phyloP scores from a whole-genome alignment of 2,329 filamentous ascomycete genomes.

The Ascochyta clinopodiicola region DNA sequence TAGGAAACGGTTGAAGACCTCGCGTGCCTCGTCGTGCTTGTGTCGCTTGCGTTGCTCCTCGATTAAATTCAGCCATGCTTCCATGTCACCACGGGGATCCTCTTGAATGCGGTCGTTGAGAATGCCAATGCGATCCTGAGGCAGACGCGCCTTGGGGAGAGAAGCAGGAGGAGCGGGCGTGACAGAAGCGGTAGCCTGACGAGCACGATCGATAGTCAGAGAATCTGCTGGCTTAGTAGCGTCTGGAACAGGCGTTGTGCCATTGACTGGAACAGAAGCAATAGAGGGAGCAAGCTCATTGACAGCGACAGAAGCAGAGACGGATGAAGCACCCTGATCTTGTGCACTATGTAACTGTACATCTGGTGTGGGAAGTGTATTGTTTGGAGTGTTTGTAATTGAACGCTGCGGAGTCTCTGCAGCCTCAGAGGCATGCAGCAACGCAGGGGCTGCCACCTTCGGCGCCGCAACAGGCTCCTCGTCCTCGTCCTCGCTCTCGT shows the following conservation, averaged over 20 bases:
- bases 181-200: constrained; percentile 50
- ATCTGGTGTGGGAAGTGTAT: constrained; percentile 62
- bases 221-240: constrained; percentile 44
- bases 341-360: constrained; percentile 67
- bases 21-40: constrained; percentile 80
- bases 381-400: constrained; percentile 63
- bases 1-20: constrained; percentile 84
- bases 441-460: constrained; percentile 55
- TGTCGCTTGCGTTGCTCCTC: constrained; percentile 81
- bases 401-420: constrained; percentile 60
- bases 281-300: constrained; percentile 56
- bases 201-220: constrained; percentile 40
- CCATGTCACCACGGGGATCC: constrained; percentile 89
- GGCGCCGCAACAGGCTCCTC: constrained; percentile 56
- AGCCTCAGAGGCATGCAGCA: constrained; percentile 57
- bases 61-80: constrained; percentile 89
- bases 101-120: constrained; percentile 91
- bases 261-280: constrained; percentile 58
- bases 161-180: constrained; percentile 39
- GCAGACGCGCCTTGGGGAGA: constrained; percentile 61
- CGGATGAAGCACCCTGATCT: constrained; percentile 54
- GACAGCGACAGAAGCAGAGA: constrained; percentile 49
- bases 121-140: constrained; percentile 76
- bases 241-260: constrained; percentile 48
- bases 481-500: constrained; percentile 67